phyloP scores from a whole-genome alignment of 2,329 filamentous ascomycete genomes.

The Ophiobolus disseminans region DNA sequence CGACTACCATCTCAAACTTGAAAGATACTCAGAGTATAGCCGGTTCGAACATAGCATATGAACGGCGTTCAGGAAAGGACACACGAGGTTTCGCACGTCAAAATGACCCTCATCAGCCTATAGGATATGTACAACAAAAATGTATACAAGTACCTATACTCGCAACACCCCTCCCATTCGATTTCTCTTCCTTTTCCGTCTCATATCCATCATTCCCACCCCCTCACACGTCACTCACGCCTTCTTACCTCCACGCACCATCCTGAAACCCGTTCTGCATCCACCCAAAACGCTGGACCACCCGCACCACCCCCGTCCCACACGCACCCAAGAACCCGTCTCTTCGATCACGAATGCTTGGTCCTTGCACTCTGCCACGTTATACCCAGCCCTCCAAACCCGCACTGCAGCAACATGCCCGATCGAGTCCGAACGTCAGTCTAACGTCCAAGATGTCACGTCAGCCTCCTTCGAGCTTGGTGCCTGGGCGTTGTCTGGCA shows the following conservation, averaged over 20 bases:
- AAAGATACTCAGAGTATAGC: neutral
- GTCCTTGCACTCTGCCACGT: neutral
- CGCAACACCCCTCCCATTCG: conserved; percentile 7
- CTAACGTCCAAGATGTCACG: neutral
- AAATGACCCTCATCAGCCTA: neutral
- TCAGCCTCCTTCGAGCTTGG: neutral
- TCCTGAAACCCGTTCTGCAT: conserved; percentile 11
- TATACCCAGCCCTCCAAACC: neutral
- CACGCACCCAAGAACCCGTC: conserved; percentile 1
- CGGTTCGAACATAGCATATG: conserved; percentile 9
- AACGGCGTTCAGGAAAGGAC: conserved; percentile 26
- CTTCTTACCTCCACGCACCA: neutral
- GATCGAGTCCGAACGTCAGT: neutral
- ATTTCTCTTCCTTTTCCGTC: neutral
- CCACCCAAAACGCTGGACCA: neutral
- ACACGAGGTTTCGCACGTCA: neutral
- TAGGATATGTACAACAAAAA: conserved; percentile 16
- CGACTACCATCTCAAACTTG: neutral
- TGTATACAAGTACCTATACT: conserved; percentile 14
- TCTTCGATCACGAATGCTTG: conserved; percentile 17
- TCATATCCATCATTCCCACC: neutral
- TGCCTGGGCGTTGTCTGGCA: neutral
- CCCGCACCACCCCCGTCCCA: neutral
- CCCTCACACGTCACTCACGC: neutral
- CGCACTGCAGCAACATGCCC: neutral